Conservation (phyloP, 345 rosid genomes). For the Pugionium cornutum region DNA sequence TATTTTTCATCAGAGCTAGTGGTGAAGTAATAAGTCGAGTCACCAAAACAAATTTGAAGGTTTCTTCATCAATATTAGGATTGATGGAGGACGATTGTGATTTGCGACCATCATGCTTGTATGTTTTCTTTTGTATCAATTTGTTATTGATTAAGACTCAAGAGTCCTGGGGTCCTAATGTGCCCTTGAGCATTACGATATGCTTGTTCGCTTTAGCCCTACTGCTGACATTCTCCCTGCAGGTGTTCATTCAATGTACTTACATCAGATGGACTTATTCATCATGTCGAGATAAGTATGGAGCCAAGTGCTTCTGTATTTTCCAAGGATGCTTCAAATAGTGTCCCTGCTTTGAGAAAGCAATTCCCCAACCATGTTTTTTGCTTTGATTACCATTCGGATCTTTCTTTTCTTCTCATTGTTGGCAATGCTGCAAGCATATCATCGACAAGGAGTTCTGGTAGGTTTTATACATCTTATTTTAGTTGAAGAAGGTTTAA, state of each 20-base stretch:
- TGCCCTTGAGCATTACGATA: slow-evolving; percentile 8
- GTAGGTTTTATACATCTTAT: slow-evolving; percentile 47
- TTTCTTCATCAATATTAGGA: slow-evolving; percentile 64
- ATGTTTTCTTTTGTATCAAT: slow-evolving; percentile 39
- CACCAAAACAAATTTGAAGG: slow-evolving; percentile 58
- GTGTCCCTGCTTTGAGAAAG: slow-evolving; percentile 45
- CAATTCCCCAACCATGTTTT: slow-evolving; percentile 64
- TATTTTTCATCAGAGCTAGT: slow-evolving; percentile 75
- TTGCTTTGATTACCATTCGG: slow-evolving; percentile 73
- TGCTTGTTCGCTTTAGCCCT: slow-evolving; percentile 17
- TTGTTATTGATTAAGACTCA: slow-evolving; percentile 28
- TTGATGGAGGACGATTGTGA: slow-evolving; percentile 55
- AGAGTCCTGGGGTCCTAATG: slow-evolving; percentile 16
- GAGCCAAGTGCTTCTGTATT: slow-evolving; percentile 65
- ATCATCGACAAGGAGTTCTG: slow-evolving; percentile 53
- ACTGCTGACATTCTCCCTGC: slow-evolving; percentile 33
- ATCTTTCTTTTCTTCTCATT: slow-evolving; percentile 58
- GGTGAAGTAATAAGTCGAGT: slow-evolving; percentile 79
- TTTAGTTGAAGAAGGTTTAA: slow-evolving; percentile 20
- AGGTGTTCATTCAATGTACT: slow-evolving; percentile 73
- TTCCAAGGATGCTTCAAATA: slow-evolving; percentile 43
- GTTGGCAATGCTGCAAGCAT: slow-evolving; percentile 54
- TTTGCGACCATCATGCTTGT: slow-evolving; percentile 62
- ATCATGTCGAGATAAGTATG: slow-evolving; percentile 65
- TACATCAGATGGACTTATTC: slow-evolving; percentile 72